Evolutionary conservation across 163 green algal genomes (phyloP).

Genomic region (Scenedesmus sp.): DNA sequence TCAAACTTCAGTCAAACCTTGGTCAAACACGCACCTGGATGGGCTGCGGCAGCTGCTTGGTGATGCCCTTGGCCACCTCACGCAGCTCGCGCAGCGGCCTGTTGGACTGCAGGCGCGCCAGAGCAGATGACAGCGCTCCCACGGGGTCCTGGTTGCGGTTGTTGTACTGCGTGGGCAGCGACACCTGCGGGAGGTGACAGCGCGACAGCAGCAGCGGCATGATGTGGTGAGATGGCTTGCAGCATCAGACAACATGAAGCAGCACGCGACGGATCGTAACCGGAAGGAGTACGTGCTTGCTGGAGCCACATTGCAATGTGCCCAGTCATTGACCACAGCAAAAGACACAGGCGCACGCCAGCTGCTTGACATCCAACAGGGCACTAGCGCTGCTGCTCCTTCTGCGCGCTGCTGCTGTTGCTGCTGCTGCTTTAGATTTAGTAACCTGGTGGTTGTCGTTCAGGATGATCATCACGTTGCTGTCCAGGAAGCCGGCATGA

Average conservation of each 20-base stretch:
- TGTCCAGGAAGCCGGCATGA: conserved; percentile 99
- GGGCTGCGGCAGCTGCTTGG: conserved; percentile 94
- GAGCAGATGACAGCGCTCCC: conserved; percentile 90
- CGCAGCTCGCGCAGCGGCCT: conserved; percentile 95
- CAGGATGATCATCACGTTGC: conserved; percentile 99
- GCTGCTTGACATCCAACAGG: too few species aligned
- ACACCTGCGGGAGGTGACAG: conserved; percentile 81
- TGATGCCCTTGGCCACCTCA: conserved; percentile 98
- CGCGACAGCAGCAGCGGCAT: background rate
- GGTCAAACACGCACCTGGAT: conserved; percentile 66
- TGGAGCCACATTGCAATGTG: too few species aligned
- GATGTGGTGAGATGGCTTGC: too few species aligned
- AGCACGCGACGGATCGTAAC: too few species aligned
- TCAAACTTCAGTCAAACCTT: background rate
- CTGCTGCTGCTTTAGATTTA: background rate
- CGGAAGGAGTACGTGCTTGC: too few species aligned
- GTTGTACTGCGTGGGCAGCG: conserved; percentile 98
- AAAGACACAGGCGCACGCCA: too few species aligned
- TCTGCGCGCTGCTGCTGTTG: too few species aligned
- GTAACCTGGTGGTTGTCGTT: conserved; percentile 99
- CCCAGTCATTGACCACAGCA: too few species aligned
- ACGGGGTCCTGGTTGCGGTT: conserved; percentile 96
- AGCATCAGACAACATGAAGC: too few species aligned
- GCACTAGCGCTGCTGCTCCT: too few species aligned
- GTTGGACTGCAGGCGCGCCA: conserved; percentile 93